Percentiles rank a stretch among this genome's conserved stretches.
phyloP scores from a whole-genome alignment of 495 filamentous ascomycete genomes.

The Aspergillus sparsus region DNA sequence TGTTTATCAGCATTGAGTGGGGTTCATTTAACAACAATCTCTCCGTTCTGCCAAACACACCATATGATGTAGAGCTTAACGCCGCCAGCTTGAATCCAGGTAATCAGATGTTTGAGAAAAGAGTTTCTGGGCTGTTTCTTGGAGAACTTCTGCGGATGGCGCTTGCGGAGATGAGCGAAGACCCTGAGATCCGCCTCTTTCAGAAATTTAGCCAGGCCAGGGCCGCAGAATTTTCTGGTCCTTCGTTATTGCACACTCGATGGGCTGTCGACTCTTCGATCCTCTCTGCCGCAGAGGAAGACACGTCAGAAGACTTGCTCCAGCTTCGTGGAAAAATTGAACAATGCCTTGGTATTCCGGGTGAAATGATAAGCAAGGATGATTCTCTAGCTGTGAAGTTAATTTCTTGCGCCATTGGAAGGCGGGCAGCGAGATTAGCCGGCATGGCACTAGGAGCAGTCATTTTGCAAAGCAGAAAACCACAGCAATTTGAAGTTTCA shows the following conservation, averaged over 20 bases:
- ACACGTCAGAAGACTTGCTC: not conserved
- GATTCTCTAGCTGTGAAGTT: slow-evolving; percentile 20
- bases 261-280: slow-evolving; percentile 10
- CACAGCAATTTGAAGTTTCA: too few species aligned
- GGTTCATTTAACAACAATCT: slow-evolving; percentile 31
- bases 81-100: slow-evolving; percentile 1
- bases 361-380: not conserved
- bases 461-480: slow-evolving; percentile 25
- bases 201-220: not conserved
- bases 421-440: slow-evolving; percentile 28
- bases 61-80: slow-evolving; percentile 13
- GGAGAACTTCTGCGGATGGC: slow-evolving; percentile 17
- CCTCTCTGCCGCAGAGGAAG: not conserved
- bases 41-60: slow-evolving; percentile 21
- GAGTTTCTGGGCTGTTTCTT: slow-evolving; percentile 16
- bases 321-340: not conserved
- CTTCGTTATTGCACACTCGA: too few species aligned
- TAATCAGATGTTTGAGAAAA: slow-evolving; percentile 12
- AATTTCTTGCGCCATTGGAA: slow-evolving; percentile 22
- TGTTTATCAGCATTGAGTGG: slow-evolving; percentile 36
- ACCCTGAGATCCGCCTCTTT: not conserved
- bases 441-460: slow-evolving; percentile 27
- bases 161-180: slow-evolving; percentile 7
- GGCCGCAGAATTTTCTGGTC: too few species aligned
- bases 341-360: too few species aligned